Evolutionary conservation across 176 grass and related monocot species (phyloP), one percentile per base, ranked within the genome.

Genomic region (Rhipidocladum racemiflorum): DNA sequence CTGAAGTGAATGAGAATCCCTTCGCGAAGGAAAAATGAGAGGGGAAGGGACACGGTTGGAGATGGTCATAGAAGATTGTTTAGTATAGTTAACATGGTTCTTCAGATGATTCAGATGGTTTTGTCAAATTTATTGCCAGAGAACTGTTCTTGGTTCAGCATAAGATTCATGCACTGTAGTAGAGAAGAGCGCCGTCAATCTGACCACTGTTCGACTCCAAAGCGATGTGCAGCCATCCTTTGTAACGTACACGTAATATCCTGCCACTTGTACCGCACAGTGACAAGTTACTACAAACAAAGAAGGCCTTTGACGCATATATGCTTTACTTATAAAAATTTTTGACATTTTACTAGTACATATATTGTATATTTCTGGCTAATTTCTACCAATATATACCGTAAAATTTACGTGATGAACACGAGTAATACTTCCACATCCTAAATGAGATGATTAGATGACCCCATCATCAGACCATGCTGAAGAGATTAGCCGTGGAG

Each of bases 401-500:
- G 16, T 46, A 64, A 85, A 89, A 71, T 56, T 54, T 81, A 85
- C 82, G 73, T 20, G 65, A 70, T 6, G 30, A 78, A 61, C 29
- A 38, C 29, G 5, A 9, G 17, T 10, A 17, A 50, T 75, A 28
- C 81, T 62, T 62, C 20, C n/a, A 49, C 40, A 23, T 43, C 16
- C 27, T 20, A 27, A 18, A 51, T 18, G 29, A 14, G 16, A 38
- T 12, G 38, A 18, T 15, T 4, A 11, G 29, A 28, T 9, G 23
- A 25, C 0, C 23, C 35, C 38, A 30, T 76, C n/a, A 89, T 76
- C 28, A 89, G 66, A 43, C 40, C 84, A 83, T 90, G 48, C 89
- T 90, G 83, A 98, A 92, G 71, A 95, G 61, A 56, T 93, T 87
- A 59, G 84, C 90, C 39, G 96, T 89, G 69, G 96, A 95, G 81